Base-by-base conservation (phyloP, 2,329 filamentous ascomycete genomes). In the Pseudogymnoascus sp. region DNA sequence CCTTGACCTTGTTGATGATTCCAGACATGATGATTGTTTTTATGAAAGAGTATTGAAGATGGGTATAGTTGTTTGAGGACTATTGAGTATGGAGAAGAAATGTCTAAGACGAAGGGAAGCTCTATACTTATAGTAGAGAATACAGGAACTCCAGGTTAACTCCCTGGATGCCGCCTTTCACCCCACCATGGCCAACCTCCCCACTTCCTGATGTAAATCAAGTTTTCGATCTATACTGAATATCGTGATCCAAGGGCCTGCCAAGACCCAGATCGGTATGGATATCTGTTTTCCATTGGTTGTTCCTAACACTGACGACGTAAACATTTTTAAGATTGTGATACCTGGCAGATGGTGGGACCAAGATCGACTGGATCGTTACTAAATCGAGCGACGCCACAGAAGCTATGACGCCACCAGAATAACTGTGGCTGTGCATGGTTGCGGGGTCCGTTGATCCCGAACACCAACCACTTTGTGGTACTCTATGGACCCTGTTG, bases 1-100 rank as follows among this genome's bases (percentile, higher is more conserved):
- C 76, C 71, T 80, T 81, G 62, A 80, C 75, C 65, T 80, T 81
- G 70, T 80, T 74, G 63, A 79, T 68, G 62, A 79, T 69, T 61
- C 71, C 70, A 40, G 77, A 78, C 79, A 81, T 82, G 63, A 74
- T 74, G 66, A 68, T 63, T 63, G 59, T 31, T 26, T 40, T 24
- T 26, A 50, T 62, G 31, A 16, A 65, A 26, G 24, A 19, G 53
- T 64, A 37, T 60, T 44, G 42, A 21, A 59, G 59, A 6, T 56
- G 50, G 47, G 50, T 56, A 56, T 56, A 56, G n/a, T 56, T 56
- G 16, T 31, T 56, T 56, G n/a, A 56, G 26, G n/a, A 56, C n/a
- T 56, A 19, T 33, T 56, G 50, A 33, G 50, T 56, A 56, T 56
- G 13, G 16, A 56, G 50, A 56, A 56, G n/a, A 33, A 56, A 56